Evolutionary conservation across 2,329 filamentous ascomycete species (phyloP).

Genomic region (Thielaviopsis populi): DNA sequence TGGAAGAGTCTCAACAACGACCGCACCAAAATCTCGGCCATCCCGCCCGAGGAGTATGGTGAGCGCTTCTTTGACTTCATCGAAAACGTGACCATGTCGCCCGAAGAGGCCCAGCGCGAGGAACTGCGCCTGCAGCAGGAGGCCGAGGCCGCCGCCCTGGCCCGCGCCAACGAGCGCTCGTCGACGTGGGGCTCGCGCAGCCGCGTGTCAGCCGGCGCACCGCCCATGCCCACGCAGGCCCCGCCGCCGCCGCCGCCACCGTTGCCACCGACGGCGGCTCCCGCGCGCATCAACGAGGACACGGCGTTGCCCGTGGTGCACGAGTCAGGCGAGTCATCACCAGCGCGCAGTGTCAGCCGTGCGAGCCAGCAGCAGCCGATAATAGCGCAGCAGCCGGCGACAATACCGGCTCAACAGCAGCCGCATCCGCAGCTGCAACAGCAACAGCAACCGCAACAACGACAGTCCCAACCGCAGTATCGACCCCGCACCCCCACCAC

Average conservation of each 20-base stretch:
- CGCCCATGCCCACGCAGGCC: constrained; percentile 33
- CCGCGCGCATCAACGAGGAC: constrained; percentile 25
- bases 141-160: constrained; percentile 27
- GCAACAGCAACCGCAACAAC: neutral
- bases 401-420: too few relatives aligned
- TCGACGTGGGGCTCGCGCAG: constrained; percentile 26
- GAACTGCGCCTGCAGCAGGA: constrained; percentile 34
- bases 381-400: neutral
- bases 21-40: constrained; percentile 76
- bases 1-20: constrained; percentile 85
- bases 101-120: constrained; percentile 51
- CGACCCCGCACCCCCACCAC: constrained; percentile 28
- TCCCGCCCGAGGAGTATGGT: constrained; percentile 80
- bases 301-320: constrained; percentile 66
- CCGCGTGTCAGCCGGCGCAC: constrained; percentile 22
- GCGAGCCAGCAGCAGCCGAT: constrained; percentile 28
- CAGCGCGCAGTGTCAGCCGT: constrained; percentile 42
- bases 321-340: constrained; percentile 66
- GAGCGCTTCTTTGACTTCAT: constrained; percentile 92
- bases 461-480: neutral
- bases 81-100: constrained; percentile 74
- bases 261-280: too few relatives aligned
- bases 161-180: constrained; percentile 22
- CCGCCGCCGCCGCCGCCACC: constrained; percentile 30
- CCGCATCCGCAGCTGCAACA: neutral